Conservation (phyloP, 1,139 yeast species). For the Entelexis sorbosivorans region DNA sequence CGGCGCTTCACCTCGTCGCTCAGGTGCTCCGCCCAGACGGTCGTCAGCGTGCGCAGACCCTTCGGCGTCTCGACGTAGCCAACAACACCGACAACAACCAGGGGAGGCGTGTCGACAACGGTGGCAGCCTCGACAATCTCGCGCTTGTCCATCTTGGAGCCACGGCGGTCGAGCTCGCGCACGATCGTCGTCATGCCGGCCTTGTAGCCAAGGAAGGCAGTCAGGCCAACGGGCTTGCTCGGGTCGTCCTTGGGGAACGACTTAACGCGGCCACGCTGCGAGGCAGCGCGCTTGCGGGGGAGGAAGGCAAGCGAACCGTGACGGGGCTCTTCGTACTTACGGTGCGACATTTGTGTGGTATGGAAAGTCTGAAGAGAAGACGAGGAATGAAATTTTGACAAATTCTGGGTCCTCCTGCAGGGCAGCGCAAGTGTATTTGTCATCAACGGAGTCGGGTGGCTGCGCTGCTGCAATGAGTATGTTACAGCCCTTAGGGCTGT, state of each 20-base stretch:
- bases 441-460: neutral
- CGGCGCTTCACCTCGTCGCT: conserved; percentile 99
- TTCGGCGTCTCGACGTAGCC: conserved; percentile 99
- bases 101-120: conserved; percentile 98
- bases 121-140: conserved; percentile 99
- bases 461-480: no score
- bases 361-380: neutral
- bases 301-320: conserved; percentile 99
- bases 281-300: conserved; percentile 99
- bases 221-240: conserved; percentile 96
- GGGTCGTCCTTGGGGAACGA: conserved; percentile 98
- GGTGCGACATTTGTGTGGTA: conserved; percentile 73
- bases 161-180: conserved; percentile 99
- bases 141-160: conserved; percentile 99
- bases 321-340: conserved; percentile 99
- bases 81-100: conserved; percentile 98
- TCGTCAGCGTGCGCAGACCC: conserved; percentile 98
- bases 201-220: conserved; percentile 99
- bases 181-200: conserved; percentile 99
- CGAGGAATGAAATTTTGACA: conserved; percentile 2
- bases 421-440: neutral
- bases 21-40: conserved; percentile 99
- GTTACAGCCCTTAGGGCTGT: conserved; percentile 4
- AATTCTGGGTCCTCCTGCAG: neutral
- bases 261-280: conserved; percentile 98